A percentile compares a stretch with the other conserved stretches of the same genome.
phyloP scores from a whole-genome alignment of 73 alveolate genomes.

The Tetrahymena elliotti region DNA sequence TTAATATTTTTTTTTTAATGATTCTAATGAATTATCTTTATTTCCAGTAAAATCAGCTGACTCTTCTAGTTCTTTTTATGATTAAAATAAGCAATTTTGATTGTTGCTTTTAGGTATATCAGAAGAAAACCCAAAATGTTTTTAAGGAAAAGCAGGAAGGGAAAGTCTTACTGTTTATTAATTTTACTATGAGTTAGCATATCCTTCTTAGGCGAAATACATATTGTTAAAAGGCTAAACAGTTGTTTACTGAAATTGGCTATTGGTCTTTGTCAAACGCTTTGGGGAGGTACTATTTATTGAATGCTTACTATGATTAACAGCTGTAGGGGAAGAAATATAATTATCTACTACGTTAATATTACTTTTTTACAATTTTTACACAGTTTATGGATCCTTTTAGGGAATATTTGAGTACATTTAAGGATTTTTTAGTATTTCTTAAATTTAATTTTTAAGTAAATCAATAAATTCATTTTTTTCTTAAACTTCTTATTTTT shows the following conservation, averaged over 20 bases:
- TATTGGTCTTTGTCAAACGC: not conserved
- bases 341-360: not conserved
- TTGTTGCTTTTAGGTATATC: not conserved
- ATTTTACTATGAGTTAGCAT: not conserved
- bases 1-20: not conserved
- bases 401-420: not conserved
- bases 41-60: not conserved
- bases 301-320: not conserved
- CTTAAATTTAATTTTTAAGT: not conserved
- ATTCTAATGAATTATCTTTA: not conserved
- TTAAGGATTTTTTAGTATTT: not conserved
- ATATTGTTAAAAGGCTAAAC: not conserved
- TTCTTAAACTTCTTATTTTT: not conserved
- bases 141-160: not conserved
- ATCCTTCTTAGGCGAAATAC: not conserved
- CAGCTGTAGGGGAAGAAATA: not conserved
- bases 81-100: not conserved
- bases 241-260: not conserved
- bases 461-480: not conserved
- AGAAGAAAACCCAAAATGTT: not conserved
- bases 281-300: not conserved
- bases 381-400: not conserved
- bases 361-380: not conserved
- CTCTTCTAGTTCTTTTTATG: not conserved
- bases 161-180: not conserved